Base-by-base conservation (phyloP, 768 basidiomycete species). In the Amanita jacksonii region DNA sequence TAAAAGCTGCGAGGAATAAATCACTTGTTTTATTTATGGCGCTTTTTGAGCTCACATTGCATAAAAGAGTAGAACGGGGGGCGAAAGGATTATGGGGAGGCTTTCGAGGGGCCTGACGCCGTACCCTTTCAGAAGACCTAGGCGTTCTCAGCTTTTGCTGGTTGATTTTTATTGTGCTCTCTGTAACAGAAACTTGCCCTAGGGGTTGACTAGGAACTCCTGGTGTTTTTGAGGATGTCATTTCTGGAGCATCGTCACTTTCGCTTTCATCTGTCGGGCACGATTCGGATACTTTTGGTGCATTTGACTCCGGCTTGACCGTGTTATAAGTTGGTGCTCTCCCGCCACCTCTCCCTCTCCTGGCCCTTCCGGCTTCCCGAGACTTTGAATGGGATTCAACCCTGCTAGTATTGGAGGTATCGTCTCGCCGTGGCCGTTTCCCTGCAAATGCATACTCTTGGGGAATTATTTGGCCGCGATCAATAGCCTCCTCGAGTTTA, bases 1-100 rank as follows among this genome's bases (percentile, higher is more conserved):
- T 4, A 96, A 70, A 9, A 96, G 65, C 87, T 92, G 53, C 22
- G n/a, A n/a, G n/a, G n/a, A n/a, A n/a, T n/a, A n/a, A n/a, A n/a
- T n/a, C n/a, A n/a, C n/a, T n/a, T n/a, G n/a, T n/a, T n/a, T n/a
- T n/a, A n/a, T n/a, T n/a, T n/a, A n/a, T n/a, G n/a, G 7, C 12
- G 27, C 6, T 28, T 6, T 12, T 6, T 12, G 12, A 28, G 62
- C 78, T 57, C 60, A 92, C 91, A 53, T 83, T 90, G 48, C 84
- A 82, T 45, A 96, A 64, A 15, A 96, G 69, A 12, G 79, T 78
- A 5, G 84, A 74, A 15, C 81, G 73, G 19, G 76, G 66, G 28
- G 70, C 72, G 52, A 88, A 89, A 1, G 79, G 78, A 60, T 83
- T 86, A 38, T 61, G 68, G 4, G 70, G 67, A 8, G 68, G 69